Evolutionary conservation across 208 protist genomes (phyloP).

Genomic region (Crithidia mellificae): DNA sequence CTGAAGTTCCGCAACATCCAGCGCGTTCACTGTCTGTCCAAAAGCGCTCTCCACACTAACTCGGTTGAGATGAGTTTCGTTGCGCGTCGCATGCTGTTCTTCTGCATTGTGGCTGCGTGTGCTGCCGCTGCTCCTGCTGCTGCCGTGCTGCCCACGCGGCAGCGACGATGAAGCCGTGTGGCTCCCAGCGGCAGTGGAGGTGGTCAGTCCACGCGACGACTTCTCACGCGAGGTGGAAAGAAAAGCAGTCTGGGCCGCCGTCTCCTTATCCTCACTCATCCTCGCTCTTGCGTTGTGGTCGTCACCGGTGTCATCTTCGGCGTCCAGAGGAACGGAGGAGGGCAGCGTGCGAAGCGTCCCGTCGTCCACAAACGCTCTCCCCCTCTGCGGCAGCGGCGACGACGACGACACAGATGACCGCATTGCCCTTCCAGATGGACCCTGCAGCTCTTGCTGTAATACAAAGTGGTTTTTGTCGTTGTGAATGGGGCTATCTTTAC

Average conservation of each 20-base stretch:
- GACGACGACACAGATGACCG: too few species aligned
- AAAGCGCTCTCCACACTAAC: neutral
- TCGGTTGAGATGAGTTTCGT: too few species aligned
- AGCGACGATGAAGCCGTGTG: constrained; percentile 14
- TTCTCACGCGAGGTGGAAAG: constrained; percentile 15
- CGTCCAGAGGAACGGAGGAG: constrained; percentile 5
- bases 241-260: neutral
- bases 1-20: neutral
- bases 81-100: too few species aligned
- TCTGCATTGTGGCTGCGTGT: neutral
- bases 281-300: neutral
- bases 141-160: constrained; percentile 5
- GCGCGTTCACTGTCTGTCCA: neutral
- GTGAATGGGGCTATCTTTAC: too few species aligned
- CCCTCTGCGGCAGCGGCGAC: neutral
- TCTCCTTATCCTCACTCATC: too few species aligned
- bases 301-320: neutral
- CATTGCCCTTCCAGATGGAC: too few species aligned
- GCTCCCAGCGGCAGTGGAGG: constrained; percentile 12
- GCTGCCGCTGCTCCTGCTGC: neutral
- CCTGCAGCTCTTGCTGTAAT: too few species aligned
- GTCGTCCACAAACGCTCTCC: constrained; percentile 16
- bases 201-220: constrained; percentile 30
- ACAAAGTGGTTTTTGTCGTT: too few species aligned
- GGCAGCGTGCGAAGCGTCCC: constrained; percentile 24